phyloP scores from a whole-genome alignment of 1,284 basidiomycete genomes.

The Ganoderma boninense region DNA sequence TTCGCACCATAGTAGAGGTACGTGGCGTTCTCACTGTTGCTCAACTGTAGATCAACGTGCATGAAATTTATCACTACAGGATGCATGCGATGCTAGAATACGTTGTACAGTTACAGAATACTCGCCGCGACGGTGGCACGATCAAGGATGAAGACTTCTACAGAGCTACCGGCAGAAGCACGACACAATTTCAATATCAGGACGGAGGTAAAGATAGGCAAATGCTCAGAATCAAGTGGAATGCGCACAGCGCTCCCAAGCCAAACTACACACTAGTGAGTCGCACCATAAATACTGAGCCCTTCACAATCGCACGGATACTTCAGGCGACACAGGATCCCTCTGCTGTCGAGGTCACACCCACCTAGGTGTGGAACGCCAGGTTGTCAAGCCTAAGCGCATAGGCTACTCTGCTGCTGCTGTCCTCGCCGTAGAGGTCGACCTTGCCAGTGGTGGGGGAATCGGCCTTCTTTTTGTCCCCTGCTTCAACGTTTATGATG shows the following conservation, averaged over 20 bases:
- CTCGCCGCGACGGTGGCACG: background rate
- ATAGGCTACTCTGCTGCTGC: background rate
- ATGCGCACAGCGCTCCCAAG: background rate
- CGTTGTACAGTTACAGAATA: background rate
- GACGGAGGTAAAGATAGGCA: background rate
- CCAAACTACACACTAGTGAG: background rate
- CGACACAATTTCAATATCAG: background rate
- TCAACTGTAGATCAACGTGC: background rate
- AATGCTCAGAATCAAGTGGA: background rate
- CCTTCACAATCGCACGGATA: no score
- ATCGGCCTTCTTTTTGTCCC: no score
- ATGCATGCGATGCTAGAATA: background rate
- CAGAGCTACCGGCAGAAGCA: background rate
- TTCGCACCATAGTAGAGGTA: background rate
- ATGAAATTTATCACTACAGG: background rate
- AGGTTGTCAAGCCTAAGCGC: background rate
- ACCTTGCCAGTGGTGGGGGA: no score
- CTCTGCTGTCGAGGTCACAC: background rate
- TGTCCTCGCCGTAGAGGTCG: no score
- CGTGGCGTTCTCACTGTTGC: background rate
- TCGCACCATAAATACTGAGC: background rate
- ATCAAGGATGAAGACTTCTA: background rate
- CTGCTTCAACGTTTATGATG: no score
- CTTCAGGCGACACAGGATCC: background rate
- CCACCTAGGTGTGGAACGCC: background rate